These are phyloP conservation scores for Fomitopsis pulvina DNA, from an alignment of 768 basidiomycete genomes.

Conservation along the genomic window DNA sequence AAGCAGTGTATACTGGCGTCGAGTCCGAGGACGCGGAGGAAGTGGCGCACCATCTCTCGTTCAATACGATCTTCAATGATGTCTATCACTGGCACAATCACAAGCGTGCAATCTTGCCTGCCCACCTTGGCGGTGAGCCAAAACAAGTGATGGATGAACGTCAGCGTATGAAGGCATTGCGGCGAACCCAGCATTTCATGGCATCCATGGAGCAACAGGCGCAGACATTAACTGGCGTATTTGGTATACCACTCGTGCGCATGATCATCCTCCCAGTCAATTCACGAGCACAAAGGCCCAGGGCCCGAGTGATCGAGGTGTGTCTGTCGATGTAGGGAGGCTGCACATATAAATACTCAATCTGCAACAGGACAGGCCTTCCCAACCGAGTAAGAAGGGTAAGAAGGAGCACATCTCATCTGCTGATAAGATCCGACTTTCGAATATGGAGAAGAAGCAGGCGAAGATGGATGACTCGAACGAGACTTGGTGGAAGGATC, in stretches of 20 bases:
- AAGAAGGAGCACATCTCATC: conserved; percentile 30
- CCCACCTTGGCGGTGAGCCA: conserved; percentile 44
- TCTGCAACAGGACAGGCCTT: not conserved
- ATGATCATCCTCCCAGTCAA: conserved; percentile 45
- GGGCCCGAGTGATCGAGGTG: not conserved
- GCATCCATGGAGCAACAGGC: conserved; percentile 49
- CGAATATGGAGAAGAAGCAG: conserved; percentile 41
- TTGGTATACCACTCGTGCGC: conserved; percentile 44
- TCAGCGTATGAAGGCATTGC: conserved; percentile 31
- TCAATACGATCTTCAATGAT: conserved; percentile 41
- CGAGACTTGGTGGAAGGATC: conserved; percentile 45
- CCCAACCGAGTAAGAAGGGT: conserved; percentile 10
- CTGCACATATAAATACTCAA: not conserved
- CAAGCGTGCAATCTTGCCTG: conserved; percentile 41
- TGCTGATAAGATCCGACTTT: conserved; percentile 35
- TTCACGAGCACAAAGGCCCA: conserved; percentile 5
- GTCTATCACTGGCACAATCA: conserved; percentile 56
- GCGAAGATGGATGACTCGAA: conserved; percentile 33
- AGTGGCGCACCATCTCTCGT: conserved; percentile 26
- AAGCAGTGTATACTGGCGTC: conserved; percentile 24
- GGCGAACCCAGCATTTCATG: conserved; percentile 53
- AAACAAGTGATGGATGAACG: conserved; percentile 25
- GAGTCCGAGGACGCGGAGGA: conserved; percentile 15
- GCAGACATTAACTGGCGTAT: conserved; percentile 57
- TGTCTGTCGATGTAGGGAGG: not conserved